Evolutionary conservation across 108 stramenopile genomes (phyloP).

Genomic region (Skeletonema tropicum): DNA sequence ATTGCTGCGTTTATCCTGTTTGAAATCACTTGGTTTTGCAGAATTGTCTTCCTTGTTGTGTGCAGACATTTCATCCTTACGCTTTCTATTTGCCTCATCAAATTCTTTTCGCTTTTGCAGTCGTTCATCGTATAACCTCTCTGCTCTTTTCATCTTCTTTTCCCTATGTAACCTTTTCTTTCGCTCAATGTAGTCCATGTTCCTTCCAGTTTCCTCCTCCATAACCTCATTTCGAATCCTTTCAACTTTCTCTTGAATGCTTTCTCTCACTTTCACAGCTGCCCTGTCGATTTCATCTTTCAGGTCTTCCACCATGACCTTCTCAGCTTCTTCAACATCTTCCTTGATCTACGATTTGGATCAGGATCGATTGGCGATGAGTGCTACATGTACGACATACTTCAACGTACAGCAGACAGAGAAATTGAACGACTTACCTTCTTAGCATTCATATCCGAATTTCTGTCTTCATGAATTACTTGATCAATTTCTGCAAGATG

Average conservation of each 20-base stretch:
- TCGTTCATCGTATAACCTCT: background rate
- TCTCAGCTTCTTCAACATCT: constrained; percentile 40
- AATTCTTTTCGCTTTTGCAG: constrained; percentile 2
- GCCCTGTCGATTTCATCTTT: constrained; percentile 55
- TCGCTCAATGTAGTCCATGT: constrained; percentile 23
- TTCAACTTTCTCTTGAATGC: constrained; percentile 39
- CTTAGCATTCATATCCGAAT: constrained; percentile 23
- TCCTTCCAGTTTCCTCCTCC: constrained; percentile 46
- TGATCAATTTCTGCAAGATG: constrained; percentile 19
- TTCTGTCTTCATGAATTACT: constrained; percentile 43
- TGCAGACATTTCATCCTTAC: background rate
- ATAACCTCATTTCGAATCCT: constrained; percentile 49
- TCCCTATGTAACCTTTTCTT: constrained; percentile 1
- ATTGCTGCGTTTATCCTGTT: background rate
- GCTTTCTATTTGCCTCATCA: background rate
- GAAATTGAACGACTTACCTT: constrained; percentile 20
- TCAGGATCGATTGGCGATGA: background rate
- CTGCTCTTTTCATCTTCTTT: background rate
- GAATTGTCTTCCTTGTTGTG: background rate
- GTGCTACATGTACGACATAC: background rate
- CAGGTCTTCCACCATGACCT: constrained; percentile 30
- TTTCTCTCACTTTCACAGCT: constrained; percentile 29
- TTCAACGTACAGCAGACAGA: too few species aligned
- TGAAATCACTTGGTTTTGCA: background rate
- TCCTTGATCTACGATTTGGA: constrained; percentile 27